Conservation (phyloP, 2,329 filamentous ascomycete species). For the Laburnicola sp. region DNA sequence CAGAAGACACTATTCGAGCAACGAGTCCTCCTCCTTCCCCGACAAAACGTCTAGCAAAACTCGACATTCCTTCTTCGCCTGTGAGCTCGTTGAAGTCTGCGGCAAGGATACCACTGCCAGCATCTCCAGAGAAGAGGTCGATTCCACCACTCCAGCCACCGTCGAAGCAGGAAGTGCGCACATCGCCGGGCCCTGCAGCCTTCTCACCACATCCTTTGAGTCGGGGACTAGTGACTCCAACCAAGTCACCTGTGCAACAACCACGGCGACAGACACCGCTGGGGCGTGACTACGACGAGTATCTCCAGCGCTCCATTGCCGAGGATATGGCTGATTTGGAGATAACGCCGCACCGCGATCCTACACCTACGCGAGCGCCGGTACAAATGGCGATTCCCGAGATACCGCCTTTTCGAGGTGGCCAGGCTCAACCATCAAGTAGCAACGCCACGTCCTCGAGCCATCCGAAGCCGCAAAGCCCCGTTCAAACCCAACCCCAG, state of each 20-base stretch:
- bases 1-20: conserved; percentile 38
- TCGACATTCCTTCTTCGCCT: conserved; percentile 43
- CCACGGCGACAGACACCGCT: conserved; percentile 40
- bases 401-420: conserved; percentile 40
- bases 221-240: conserved; percentile 34
- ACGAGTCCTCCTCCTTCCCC: conserved; percentile 48
- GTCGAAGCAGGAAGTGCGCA: conserved; percentile 31
- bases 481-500: conserved; percentile 21
- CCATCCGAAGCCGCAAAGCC: conserved; percentile 26
- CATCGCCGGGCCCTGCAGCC: conserved; percentile 36
- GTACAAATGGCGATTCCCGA: conserved; percentile 39
- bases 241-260: conserved; percentile 40
- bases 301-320: conserved; percentile 53
- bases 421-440: conserved; percentile 18
- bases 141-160: conserved; percentile 36
- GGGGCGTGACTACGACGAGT: conserved; percentile 48
- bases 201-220: conserved; percentile 37
- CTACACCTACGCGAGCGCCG: conserved; percentile 39
- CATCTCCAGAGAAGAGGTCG: conserved; percentile 49
- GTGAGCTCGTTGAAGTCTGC: conserved; percentile 47
- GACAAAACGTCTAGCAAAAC: conserved; percentile 43
- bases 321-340: conserved; percentile 47
- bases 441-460: conserved; percentile 24
- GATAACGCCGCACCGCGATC: conserved; percentile 31
- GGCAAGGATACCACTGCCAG: conserved; percentile 50